These are phyloP conservation scores for Mycena sanguinolenta DNA, from an alignment of 768 basidiomycete genomes.

Conservation along the genomic window DNA sequence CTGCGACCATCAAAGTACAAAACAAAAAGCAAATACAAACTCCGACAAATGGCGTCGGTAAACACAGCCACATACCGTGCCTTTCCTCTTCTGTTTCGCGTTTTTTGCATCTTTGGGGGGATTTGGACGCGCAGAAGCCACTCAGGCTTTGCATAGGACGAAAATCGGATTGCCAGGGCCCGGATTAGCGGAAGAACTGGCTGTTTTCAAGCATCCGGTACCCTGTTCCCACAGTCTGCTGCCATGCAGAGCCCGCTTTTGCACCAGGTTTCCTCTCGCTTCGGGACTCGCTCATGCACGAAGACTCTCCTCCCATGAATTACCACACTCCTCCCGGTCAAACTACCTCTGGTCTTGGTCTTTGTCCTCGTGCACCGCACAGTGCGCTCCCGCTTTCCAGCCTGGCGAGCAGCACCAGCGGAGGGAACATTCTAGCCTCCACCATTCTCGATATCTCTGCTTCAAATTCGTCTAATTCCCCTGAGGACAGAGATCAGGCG, in stretches of 20 bases:
- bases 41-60: too few species aligned
- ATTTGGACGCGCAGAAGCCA: constrained; percentile 3
- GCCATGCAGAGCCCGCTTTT: constrained; percentile 34
- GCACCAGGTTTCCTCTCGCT: constrained; percentile 35
- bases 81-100: constrained; percentile 12
- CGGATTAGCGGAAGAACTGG: neutral
- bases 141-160: neutral
- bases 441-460: constrained; percentile 33
- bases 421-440: constrained; percentile 14
- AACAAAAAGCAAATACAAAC: too few species aligned
- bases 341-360: constrained; percentile 10
- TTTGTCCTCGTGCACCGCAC: constrained; percentile 13
- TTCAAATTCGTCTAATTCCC: constrained; percentile 12
- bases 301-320: neutral
- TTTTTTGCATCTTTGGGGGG: neutral
- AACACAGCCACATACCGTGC: too few species aligned
- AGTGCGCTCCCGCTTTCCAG: constrained; percentile 15
- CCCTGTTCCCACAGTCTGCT: constrained; percentile 15
- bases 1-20: too few species aligned
- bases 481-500: neutral
- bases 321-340: constrained; percentile 13
- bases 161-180: neutral
- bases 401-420: constrained; percentile 20
- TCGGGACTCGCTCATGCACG: constrained; percentile 25
- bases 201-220: constrained; percentile 12